Evolutionary conservation across 176 grass and related monocot genomes (phyloP), one percentile per base, ranked within the genome.

Genomic region (Triticum monococcum): DNA sequence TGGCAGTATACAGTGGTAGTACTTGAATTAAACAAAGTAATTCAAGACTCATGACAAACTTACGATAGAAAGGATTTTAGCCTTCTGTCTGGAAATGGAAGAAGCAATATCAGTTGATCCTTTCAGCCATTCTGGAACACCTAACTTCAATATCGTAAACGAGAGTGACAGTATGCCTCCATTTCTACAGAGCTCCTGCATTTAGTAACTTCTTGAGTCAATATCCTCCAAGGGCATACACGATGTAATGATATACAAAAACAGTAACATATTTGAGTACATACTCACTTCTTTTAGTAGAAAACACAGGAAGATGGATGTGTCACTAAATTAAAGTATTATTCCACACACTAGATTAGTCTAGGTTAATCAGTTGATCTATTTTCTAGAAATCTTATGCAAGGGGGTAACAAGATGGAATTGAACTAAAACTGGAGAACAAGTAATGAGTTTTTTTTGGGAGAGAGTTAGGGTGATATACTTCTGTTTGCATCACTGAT

Each of bases 51-150:
- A 56, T 24, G 28, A 26, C 68, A 23, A 90, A 87, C 96, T 94
- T 90, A 98, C 96, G 85, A 96, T 89, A 86, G 96, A 91, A 86
- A 98, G 88, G 64, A 96, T 87, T 85, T 98, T 98, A 72, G 96
- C 86, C 79, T 98, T 98, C 76, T 92, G 52, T 79, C 96, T 92
- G 77, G 96, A 98, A 73, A 96, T 24, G 32, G 92, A 88, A 88
- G 96, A 74, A 87, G 86, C 76, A 61, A 94, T 84, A 64, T 94
- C 93, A 72, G 54, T 86, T 82, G 92, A 94, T 71, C 88, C 89
- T 72, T 92, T 90, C 32, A 96, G 83, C 88, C 88, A 92, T 73
- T 94, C 86, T 37, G 96, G 92, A 81, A 94, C 56, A 52, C 40
- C 80, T 80, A 98, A 92, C 88, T 89, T 98, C 40, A 98, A 82